A percentile compares a stretch with the other conserved stretches of the same genome.
These are phyloP conservation scores for Phytophthora multivora DNA, from an alignment of 352 stramenopile species.

Conservation along the genomic window DNA sequence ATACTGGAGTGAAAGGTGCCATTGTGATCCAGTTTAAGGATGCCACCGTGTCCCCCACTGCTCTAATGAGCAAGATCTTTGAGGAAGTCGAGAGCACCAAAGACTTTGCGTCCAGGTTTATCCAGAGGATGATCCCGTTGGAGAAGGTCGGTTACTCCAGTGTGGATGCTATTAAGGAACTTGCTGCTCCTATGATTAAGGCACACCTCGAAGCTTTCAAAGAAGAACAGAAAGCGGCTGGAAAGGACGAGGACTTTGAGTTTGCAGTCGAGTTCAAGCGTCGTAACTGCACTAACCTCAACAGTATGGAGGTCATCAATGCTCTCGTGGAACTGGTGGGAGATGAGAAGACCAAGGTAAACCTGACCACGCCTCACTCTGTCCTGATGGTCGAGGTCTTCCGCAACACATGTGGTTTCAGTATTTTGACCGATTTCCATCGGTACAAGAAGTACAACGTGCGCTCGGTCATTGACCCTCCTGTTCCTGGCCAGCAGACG, in stretches of 20 bases:
- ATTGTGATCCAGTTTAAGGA: conserved; percentile 73
- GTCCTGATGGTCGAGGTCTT: conserved; percentile 82
- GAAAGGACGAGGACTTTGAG: conserved; percentile 35
- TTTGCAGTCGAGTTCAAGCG: conserved; percentile 79
- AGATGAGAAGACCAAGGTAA: conserved; percentile 68
- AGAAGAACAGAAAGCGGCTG: conserved; percentile 29
- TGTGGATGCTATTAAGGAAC: conserved; percentile 61
- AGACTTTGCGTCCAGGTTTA: conserved; percentile 77
- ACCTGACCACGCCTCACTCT: conserved; percentile 62
- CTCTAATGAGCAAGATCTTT: conserved; percentile 65
- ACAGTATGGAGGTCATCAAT: conserved; percentile 78
- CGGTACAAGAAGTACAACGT: conserved; percentile 82
- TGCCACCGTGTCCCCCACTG: conserved; percentile 46
- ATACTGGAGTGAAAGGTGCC: conserved; percentile 77
- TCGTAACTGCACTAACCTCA: conserved; percentile 75
- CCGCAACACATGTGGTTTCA: conserved; percentile 75
- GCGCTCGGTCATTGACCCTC: conserved; percentile 71
- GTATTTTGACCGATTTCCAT: conserved; percentile 76
- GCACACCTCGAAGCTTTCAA: conserved; percentile 41
- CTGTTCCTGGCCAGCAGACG: conserved; percentile 38
- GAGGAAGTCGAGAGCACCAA: conserved; percentile 62
- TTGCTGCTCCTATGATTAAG: conserved; percentile 62
- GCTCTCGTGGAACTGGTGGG: conserved; percentile 61
- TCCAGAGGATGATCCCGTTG: conserved; percentile 76
- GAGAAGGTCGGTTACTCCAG: conserved; percentile 72